Conservation (phyloP, 2,329 filamentous ascomycete genomes). For the Cercospora sp. region DNA sequence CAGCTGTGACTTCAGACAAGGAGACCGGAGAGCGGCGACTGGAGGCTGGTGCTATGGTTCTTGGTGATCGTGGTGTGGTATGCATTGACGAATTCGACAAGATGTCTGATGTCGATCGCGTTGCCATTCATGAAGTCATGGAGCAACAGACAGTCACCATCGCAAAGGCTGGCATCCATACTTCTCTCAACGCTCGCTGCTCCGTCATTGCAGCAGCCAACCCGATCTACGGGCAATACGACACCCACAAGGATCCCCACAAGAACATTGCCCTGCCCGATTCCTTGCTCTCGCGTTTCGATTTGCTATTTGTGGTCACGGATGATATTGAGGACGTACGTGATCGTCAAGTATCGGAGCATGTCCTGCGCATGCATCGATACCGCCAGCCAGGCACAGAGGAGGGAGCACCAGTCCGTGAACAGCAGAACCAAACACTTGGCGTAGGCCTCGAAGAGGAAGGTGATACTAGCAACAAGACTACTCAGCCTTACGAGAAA, state of each 20-base stretch:
- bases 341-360: slow-evolving; percentile 89
- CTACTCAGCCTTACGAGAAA: slow-evolving; percentile 92
- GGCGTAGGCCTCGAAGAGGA: slow-evolving; percentile 81
- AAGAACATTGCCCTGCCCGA: slow-evolving; percentile 97
- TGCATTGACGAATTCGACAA: slow-evolving; percentile 99
- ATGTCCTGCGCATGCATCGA: slow-evolving; percentile 94
- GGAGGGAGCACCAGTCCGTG: slow-evolving; percentile 90
- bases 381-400: slow-evolving; percentile 91
- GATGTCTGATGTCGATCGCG: slow-evolving; percentile 97
- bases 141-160: slow-evolving; percentile 99
- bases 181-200: slow-evolving; percentile 92
- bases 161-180: slow-evolving; percentile 97
- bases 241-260: slow-evolving; percentile 97
- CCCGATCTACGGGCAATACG: slow-evolving; percentile 96
- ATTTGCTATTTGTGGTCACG: slow-evolving; percentile 94
- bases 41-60: slow-evolving; percentile 98
- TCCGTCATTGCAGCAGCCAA: slow-evolving; percentile 96
- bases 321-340: slow-evolving; percentile 95
- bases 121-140: slow-evolving; percentile 99
- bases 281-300: slow-evolving; percentile 95
- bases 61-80: slow-evolving; percentile 92
- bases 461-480: slow-evolving; percentile 66
- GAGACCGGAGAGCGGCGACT: slow-evolving; percentile 93
- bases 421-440: slow-evolving; percentile 78
- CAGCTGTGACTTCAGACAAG: slow-evolving; percentile 93